Conservation (phyloP, 371 early-diverging fungal species). For the Mucor indicus region DNA sequence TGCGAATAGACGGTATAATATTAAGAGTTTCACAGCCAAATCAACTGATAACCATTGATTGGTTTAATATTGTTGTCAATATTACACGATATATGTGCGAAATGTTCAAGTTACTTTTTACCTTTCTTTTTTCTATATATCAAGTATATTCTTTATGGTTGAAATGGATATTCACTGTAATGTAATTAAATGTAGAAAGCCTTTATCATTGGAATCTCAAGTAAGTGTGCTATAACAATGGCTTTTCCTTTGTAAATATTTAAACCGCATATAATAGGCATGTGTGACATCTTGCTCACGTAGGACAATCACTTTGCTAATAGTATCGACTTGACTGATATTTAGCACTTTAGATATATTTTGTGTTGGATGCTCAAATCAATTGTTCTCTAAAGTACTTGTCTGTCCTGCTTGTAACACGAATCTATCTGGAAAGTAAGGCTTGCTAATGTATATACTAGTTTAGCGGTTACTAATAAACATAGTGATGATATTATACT, state of each 20-base stretch:
- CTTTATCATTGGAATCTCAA: constrained; percentile 30
- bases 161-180: constrained; percentile 58
- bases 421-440: constrained; percentile 56
- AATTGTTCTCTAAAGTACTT: constrained; percentile 52
- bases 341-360: constrained; percentile 80
- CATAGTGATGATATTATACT: constrained; percentile 68
- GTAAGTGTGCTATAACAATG: constrained; percentile 12
- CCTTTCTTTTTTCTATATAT: too few species aligned
- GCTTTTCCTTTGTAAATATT: neutral
- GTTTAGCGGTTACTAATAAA: neutral
- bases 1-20: too few species aligned
- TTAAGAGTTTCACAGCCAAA: too few species aligned
- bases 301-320: constrained; percentile 16
- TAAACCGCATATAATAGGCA: too few species aligned
- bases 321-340: neutral
- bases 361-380: constrained; percentile 68
- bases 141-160: too few species aligned
- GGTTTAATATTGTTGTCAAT: too few species aligned
- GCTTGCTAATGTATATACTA: neutral
- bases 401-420: constrained; percentile 80
- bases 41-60: too few species aligned
- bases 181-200: constrained; percentile 53
- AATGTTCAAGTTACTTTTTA: too few species aligned
- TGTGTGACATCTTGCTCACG: constrained; percentile 79
- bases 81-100: too few species aligned